Conservation (phyloP, 2,329 filamentous ascomycete species). For the Emergomyces pasteurianus region DNA sequence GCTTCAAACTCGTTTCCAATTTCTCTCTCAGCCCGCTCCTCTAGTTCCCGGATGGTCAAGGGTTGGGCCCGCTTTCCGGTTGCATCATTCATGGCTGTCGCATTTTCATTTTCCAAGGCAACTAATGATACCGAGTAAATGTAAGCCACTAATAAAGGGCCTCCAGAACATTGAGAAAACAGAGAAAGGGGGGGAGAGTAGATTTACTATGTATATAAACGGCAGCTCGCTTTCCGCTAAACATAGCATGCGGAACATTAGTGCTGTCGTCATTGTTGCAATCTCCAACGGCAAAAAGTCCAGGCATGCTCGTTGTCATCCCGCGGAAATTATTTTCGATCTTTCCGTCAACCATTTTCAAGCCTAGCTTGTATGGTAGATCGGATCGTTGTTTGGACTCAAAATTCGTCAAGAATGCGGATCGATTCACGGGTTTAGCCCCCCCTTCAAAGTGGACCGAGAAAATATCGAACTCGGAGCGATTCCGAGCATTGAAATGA, state of each 20-base stretch:
- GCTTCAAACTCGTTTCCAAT: conserved; percentile 23
- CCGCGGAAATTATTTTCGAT: conserved; percentile 36
- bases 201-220: conserved; percentile 46
- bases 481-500: conserved; percentile 17
- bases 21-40: conserved; percentile 17
- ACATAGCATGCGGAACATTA: conserved; percentile 51
- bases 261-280: conserved; percentile 48
- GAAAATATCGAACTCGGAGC: conserved; percentile 45
- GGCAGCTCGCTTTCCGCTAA: conserved; percentile 45
- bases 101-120: conserved; percentile 22
- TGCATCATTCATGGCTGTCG: conserved; percentile 18
- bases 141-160: background rate
- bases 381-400: conserved; percentile 37
- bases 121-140: background rate
- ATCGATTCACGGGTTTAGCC: conserved; percentile 30
- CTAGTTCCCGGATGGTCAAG: conserved; percentile 14
- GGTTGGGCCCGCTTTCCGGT: conserved; percentile 17
- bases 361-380: conserved; percentile 38
- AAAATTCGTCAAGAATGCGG: conserved; percentile 43
- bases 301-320: conserved; percentile 40
- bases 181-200: background rate
- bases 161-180: background rate
- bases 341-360: conserved; percentile 34
- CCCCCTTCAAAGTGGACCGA: conserved; percentile 41
- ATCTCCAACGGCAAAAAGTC: conserved; percentile 49